phyloP scores from a whole-genome alignment of 75 land plant genomes.

The Cryptomeria japonica region DNA sequence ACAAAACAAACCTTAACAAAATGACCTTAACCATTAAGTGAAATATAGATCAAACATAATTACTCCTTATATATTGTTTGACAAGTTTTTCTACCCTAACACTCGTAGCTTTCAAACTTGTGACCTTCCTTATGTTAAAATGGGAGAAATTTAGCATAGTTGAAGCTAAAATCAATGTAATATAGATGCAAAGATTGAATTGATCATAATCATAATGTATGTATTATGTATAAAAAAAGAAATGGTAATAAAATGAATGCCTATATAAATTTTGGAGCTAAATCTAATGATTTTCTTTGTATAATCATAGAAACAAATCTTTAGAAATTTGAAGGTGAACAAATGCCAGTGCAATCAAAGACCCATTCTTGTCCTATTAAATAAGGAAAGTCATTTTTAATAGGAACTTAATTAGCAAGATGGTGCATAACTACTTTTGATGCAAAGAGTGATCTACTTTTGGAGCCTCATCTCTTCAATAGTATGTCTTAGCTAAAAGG shows the following conservation, averaged over 20 bases:
- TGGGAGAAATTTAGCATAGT: neutral
- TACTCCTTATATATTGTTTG: no score
- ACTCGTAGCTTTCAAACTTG: neutral
- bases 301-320: neutral
- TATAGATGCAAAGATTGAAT: neutral
- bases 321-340: neutral
- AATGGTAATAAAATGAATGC: neutral
- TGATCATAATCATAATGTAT: neutral
- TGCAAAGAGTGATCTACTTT: neutral
- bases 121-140: neutral
- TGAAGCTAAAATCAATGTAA: neutral
- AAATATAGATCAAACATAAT: no score
- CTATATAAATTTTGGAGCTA: neutral
- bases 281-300: neutral
- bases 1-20: no score
- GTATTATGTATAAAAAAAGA: neutral
- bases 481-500: no score
- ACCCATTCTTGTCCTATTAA: neutral
- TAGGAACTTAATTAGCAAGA: neutral
- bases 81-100: no score
- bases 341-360: neutral
- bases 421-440: neutral
- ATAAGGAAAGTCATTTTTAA: neutral
- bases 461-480: no score
- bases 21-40: no score